phyloP scores from a whole-genome alignment of 768 basidiomycete species.

The Boletus fagicola region DNA sequence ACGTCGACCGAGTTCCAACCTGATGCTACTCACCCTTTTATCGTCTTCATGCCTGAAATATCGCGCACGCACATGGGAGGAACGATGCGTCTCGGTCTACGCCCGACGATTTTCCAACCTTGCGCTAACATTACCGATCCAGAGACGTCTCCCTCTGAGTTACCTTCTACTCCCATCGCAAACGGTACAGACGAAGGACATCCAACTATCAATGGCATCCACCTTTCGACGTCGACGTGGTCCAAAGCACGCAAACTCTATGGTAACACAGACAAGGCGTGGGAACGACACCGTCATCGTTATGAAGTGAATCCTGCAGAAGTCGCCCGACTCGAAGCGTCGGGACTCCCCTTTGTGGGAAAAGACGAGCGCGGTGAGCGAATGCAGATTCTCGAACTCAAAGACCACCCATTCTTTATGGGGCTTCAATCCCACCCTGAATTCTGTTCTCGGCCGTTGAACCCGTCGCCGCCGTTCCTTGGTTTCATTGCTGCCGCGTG shows the following conservation, averaged over 20 bases:
- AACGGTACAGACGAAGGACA: conserved; percentile 3
- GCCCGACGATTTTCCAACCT: conserved; percentile 88
- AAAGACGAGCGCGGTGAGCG: conserved; percentile 95
- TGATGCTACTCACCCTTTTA: conserved; percentile 61
- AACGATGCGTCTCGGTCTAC: conserved; percentile 98
- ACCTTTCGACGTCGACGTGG: conserved; percentile 56
- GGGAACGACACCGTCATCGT: conserved; percentile 96
- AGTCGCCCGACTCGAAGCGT: conserved; percentile 65
- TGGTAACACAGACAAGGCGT: conserved; percentile 75
- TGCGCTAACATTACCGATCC: conserved; percentile 22
- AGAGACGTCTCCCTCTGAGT: conserved; percentile 14
- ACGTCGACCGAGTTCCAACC: conserved; percentile 80
- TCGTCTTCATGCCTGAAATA: conserved; percentile 99
- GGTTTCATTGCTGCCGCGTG: conserved; percentile 88
- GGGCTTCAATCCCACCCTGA: conserved; percentile 97
- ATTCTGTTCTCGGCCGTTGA: conserved; percentile 96
- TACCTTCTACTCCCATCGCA: conserved; percentile 2
- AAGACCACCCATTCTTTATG: conserved; percentile 90
- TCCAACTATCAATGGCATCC: conserved; percentile 8
- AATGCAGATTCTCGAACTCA: conserved; percentile 94
- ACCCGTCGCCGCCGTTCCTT: conserved; percentile 96
- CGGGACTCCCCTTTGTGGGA: conserved; percentile 78
- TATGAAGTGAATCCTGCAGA: conserved; percentile 94
- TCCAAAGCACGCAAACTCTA: conserved; percentile 77
- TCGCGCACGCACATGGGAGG: conserved; percentile 98